These are phyloP conservation scores for Pseudocercospora cruenta DNA, from an alignment of 2,329 filamentous ascomycete genomes.

Conservation along the genomic window DNA sequence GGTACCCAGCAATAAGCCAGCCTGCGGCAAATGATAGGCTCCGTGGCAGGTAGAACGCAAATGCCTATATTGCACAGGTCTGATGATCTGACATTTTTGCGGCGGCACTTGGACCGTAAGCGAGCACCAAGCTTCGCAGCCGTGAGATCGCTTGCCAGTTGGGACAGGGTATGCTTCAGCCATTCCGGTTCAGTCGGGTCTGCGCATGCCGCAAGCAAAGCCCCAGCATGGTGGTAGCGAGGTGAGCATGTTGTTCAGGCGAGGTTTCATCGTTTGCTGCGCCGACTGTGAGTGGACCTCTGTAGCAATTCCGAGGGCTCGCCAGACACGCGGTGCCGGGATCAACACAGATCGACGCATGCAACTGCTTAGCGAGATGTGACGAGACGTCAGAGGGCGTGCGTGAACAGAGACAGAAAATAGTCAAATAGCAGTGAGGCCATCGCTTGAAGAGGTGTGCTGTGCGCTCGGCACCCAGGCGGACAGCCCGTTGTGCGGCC, in stretches of 20 bases:
- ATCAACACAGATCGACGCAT: slow-evolving; percentile 7
- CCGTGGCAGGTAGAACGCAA: background rate
- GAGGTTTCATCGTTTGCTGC: slow-evolving; percentile 17
- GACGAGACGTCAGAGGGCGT: slow-evolving; percentile 5
- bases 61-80: slow-evolving; percentile 12
- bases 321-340: slow-evolving; percentile 7
- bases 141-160: slow-evolving; percentile 18
- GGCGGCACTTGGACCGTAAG: slow-evolving; percentile 16
- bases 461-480: background rate
- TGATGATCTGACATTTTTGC: slow-evolving; percentile 16
- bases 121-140: slow-evolving; percentile 13
- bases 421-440: background rate
- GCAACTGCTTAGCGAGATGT: slow-evolving; percentile 3
- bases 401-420: background rate
- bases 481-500: background rate
- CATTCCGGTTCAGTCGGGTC: background rate
- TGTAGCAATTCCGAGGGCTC: background rate
- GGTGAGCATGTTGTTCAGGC: slow-evolving; percentile 10
- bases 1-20: slow-evolving; percentile 3
- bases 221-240: slow-evolving; percentile 15
- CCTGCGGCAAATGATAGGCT: slow-evolving; percentile 17
- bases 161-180: slow-evolving; percentile 8
- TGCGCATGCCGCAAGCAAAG: slow-evolving; percentile 1
- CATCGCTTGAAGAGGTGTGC: background rate
- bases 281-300: slow-evolving; percentile 1